phyloP scores from a whole-genome alignment of 2,329 filamentous ascomycete species.

The Phaeosphaeria sp. region DNA sequence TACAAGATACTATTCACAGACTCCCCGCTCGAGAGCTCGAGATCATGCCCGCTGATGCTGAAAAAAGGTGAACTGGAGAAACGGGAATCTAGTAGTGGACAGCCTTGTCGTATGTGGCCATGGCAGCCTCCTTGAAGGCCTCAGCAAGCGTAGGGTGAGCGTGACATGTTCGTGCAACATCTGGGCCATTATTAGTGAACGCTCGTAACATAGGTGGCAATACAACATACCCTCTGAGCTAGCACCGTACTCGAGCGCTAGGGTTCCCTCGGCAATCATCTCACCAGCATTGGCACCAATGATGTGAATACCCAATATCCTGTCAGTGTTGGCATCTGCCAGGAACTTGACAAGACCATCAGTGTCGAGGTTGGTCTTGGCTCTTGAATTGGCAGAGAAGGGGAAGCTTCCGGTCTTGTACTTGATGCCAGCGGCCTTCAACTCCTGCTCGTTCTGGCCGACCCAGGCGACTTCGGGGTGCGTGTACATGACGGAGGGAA shows the following conservation, averaged over 20 bases:
- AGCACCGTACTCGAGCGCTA: conserved; percentile 95
- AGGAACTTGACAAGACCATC: conserved; percentile 98
- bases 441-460: conserved; percentile 93
- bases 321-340: conserved; percentile 93
- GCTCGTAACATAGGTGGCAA: background rate
- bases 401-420: conserved; percentile 96
- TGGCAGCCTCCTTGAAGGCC: conserved; percentile 99
- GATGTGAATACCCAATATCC: conserved; percentile 94
- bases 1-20: conserved; percentile 51
- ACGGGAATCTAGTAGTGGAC: conserved; percentile 78
- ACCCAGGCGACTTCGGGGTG: conserved; percentile 99
- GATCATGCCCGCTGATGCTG: conserved; percentile 44
- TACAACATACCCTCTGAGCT: conserved; percentile 82
- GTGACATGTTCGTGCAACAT: conserved; percentile 78
- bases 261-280: conserved; percentile 97
- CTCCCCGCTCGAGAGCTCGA: conserved; percentile 44
- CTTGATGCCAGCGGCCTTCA: conserved; percentile 87
- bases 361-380: conserved; percentile 97
- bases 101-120: conserved; percentile 94
- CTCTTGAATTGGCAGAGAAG: conserved; percentile 96
- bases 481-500: conserved; percentile 99
- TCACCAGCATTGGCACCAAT: conserved; percentile 95
- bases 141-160: conserved; percentile 95
- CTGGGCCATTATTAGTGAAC: conserved; percentile 28
- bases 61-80: conserved; percentile 31